Evolutionary conservation across 352 stramenopile species (phyloP).

Genomic region (Thalassiosira ordinaria): DNA sequence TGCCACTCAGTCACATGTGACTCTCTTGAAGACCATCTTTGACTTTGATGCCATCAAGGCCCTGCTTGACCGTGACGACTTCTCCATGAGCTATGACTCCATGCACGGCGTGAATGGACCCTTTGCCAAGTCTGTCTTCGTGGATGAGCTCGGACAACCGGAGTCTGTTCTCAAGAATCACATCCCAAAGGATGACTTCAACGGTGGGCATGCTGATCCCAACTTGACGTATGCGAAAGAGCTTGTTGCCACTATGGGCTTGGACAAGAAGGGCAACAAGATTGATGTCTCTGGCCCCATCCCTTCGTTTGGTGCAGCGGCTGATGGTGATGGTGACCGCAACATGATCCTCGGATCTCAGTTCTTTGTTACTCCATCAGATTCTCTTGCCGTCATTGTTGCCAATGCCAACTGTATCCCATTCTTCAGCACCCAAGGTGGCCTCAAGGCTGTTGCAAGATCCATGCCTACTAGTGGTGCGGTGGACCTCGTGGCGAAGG

Average conservation of each 20-base stretch:
- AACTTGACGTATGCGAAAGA: slow-evolving; percentile 99
- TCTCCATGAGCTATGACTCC: slow-evolving; percentile 97
- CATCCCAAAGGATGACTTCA: slow-evolving; percentile 97
- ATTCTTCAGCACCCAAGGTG: slow-evolving; percentile 96
- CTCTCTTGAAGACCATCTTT: slow-evolving; percentile 98
- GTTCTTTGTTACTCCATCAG: slow-evolving; percentile 99
- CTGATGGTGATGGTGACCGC: slow-evolving; percentile 98
- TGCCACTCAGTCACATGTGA: slow-evolving; percentile 94
- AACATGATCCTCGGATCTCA: slow-evolving; percentile 99
- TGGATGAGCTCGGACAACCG: slow-evolving; percentile 93
- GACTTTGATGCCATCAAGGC: slow-evolving; percentile 97
- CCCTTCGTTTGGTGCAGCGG: slow-evolving; percentile 95
- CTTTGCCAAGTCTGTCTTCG: slow-evolving; percentile 96
- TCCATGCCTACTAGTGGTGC: slow-evolving; percentile 99
- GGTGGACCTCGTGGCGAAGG: slow-evolving; percentile 97
- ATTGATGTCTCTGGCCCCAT: slow-evolving; percentile 85
- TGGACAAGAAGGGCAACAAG: slow-evolving; percentile 87
- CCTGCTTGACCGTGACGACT: slow-evolving; percentile 94
- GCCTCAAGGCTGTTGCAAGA: slow-evolving; percentile 94
- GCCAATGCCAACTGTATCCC: slow-evolving; percentile 97
- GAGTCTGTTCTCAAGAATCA: slow-evolving; percentile 90
- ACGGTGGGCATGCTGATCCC: slow-evolving; percentile 96
- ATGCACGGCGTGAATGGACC: slow-evolving; percentile 99
- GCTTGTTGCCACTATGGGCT: slow-evolving; percentile 96
- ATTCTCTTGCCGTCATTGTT: slow-evolving; percentile 98